phyloP scores from a whole-genome alignment of 2,329 filamentous ascomycete species.

The Aspergillus piperis region DNA sequence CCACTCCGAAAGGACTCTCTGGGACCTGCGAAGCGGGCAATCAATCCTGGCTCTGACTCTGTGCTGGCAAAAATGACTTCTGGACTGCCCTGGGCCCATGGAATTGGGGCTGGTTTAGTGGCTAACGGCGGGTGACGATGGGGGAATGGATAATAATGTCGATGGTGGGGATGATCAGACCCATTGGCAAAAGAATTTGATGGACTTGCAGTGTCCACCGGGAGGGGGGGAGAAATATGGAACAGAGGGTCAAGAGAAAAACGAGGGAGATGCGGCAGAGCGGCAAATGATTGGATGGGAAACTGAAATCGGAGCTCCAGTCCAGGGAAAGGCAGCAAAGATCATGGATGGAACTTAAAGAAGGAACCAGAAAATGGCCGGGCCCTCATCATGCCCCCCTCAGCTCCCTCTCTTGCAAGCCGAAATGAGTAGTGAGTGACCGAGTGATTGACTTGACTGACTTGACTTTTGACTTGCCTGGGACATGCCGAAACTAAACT shows the following conservation, averaged over 20 bases:
- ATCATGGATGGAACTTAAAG: constrained; percentile 8
- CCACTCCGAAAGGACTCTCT: constrained; percentile 10
- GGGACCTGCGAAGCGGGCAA: background rate
- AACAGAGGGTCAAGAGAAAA: background rate
- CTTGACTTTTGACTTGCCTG: constrained; percentile 4
- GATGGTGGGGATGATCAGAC: constrained; percentile 22
- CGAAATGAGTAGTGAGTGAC: too few relatives aligned
- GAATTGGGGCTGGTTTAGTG: constrained; percentile 1
- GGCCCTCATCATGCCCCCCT: too few relatives aligned
- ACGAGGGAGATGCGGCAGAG: background rate
- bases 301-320: constrained; percentile 10
- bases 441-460: background rate
- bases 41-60: constrained; percentile 13
- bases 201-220: constrained; percentile 5
- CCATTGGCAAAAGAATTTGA: constrained; percentile 11
- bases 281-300: constrained; percentile 14
- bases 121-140: constrained; percentile 7
- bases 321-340: constrained; percentile 7
- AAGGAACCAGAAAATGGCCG: constrained; percentile 13
- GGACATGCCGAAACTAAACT: constrained; percentile 17
- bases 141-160: constrained; percentile 10
- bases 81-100: constrained; percentile 5
- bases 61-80: constrained; percentile 4
- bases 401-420: too few relatives aligned
- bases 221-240: background rate